Percentiles rank a stretch among this genome's conserved stretches.
Conservation (phyloP, 169 alveolate species). For the Plasmodium yoelii region DNA sequence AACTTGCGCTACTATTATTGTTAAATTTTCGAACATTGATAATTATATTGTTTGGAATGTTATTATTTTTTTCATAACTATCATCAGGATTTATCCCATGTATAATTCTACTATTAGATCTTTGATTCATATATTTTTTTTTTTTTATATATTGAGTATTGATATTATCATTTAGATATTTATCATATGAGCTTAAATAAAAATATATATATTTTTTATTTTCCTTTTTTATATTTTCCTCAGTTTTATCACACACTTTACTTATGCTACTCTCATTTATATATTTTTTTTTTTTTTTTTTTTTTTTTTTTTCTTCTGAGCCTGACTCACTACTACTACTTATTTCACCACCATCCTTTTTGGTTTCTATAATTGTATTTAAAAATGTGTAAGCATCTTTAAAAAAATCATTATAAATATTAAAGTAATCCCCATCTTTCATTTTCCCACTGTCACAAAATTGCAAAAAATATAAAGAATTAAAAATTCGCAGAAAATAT, state of each 20-base stretch:
- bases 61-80: background rate
- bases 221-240: background rate
- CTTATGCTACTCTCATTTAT: background rate
- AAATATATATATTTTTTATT: conserved; percentile 5
- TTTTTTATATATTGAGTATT: background rate
- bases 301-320: background rate
- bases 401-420: conserved; percentile 55
- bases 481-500: no score
- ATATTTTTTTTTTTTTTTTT: no score
- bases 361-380: conserved; percentile 50
- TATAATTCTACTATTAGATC: no score
- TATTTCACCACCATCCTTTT: conserved; percentile 14
- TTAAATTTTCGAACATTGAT: background rate
- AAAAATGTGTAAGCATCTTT: conserved; percentile 71
- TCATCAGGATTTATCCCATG: background rate
- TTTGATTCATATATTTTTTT: no score
- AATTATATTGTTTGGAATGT: background rate
- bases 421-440: conserved; percentile 26
- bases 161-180: background rate
- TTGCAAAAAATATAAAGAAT: no score
- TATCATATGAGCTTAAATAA: background rate
- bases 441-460: no score
- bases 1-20: no score
- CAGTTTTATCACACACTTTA: background rate
- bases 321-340: conserved; percentile 24